Evolutionary conservation across 306 rosid species (phyloP), one percentile per base, ranked within the genome.

Genomic region (Castanea crenata): DNA sequence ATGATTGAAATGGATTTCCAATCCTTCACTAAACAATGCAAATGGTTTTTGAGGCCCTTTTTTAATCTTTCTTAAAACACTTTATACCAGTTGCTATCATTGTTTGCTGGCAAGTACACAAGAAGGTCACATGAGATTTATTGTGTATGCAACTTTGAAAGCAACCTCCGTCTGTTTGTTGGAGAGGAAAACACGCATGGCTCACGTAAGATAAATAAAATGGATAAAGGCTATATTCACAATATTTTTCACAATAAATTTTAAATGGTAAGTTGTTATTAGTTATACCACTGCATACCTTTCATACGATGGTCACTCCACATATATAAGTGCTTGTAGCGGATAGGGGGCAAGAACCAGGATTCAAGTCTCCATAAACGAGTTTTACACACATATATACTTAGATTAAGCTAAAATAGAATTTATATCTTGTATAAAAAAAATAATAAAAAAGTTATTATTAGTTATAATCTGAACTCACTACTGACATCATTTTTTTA

Each of bases 171-270:
- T 46, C 23, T 51, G 75, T 71, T 16, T 29, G 38, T 2, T 38
- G 59, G 4, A 29, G 56, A 4, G 59, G 1, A 29, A 31, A 4
- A 25, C 44, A 21, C 56, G 21, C 52, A 10, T 13, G 4, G 8
- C 74, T 41, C 10, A 21, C 12, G 32, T 5, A 20, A 44, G 5
- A 44, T 2, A 16, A 20, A n/a, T 14, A 41, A 41, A 41, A 41
- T 0, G 0, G 8, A 0, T 41, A 8, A 38, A 38, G 0, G 3
- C 0, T 41, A 2, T 0, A 0, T 8, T 38, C 0, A 7, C 46
- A 38, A 7, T 7, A 38, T 7, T 38, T 7, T 38, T 41, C 0
- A 8, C 12, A 8, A 41, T 8, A 41, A 41, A 41, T 41, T 0
- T 41, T 41, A 8, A 41, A 0, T 0, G 0, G 8, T 41, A 41